These are phyloP conservation scores for Alternaria triticina DNA, from an alignment of 2,329 filamentous ascomycete genomes.

Conservation along the genomic window DNA sequence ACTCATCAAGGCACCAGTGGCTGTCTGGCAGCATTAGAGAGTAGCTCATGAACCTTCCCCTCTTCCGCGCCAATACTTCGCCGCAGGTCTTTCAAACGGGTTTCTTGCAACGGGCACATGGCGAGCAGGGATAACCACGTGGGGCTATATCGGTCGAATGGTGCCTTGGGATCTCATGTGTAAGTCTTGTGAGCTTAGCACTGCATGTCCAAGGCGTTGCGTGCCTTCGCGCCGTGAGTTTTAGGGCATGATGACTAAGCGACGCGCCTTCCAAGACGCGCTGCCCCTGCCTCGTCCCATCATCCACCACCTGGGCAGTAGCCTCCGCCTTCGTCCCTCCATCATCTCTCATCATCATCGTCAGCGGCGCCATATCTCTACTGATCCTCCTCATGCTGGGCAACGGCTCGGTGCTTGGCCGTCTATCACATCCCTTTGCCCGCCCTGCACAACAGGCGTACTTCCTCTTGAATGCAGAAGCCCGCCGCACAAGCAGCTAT, in stretches of 20 bases:
- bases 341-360: not conserved
- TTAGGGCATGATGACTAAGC: not conserved
- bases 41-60: not conserved
- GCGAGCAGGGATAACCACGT: not conserved
- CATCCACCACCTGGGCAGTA: not conserved
- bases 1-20: not conserved
- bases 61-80: conserved; percentile 24
- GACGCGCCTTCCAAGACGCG: not conserved
- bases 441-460: conserved; percentile 3
- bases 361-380: not conserved
- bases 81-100: conserved; percentile 43
- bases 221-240: not conserved
- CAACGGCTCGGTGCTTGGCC: not conserved
- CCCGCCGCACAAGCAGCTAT: not conserved
- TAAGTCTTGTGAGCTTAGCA: not conserved
- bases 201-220: not conserved
- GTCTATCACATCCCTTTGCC: conserved; percentile 2
- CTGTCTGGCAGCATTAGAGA: conserved; percentile 27
- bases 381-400: not conserved
- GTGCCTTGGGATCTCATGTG: not conserved
- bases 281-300: not conserved
- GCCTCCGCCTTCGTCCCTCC: not conserved
- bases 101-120: not conserved
- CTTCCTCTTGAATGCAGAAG: not conserved
- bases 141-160: not conserved